These are phyloP conservation scores for Panaeolus cyanescens DNA, from an alignment of 768 basidiomycete genomes.

Conservation along the genomic window DNA sequence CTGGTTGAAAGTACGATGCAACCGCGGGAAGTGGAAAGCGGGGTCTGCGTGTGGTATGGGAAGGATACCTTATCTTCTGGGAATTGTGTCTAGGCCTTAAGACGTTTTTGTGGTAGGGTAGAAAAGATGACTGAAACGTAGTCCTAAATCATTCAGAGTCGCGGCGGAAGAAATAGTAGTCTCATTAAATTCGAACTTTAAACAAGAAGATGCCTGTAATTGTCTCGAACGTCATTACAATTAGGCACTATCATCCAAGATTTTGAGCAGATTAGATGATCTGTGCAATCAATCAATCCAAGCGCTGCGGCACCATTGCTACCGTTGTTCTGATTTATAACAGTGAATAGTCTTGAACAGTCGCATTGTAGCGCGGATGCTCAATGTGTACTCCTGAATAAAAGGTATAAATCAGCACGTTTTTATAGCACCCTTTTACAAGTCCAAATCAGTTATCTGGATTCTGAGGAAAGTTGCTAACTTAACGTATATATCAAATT, in stretches of 20 bases:
- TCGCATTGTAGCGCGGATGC: no score
- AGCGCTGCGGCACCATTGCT: no score
- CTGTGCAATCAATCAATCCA: no score
- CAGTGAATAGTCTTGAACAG: no score
- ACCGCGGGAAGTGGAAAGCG: background rate
- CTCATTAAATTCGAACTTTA: background rate
- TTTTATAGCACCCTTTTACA: no score
- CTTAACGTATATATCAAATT: no score
- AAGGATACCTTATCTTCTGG: background rate
- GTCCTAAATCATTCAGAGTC: no score
- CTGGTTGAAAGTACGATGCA: slow-evolving; percentile 48
- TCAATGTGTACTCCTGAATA: no score
- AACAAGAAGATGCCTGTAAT: background rate
- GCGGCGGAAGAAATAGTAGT: background rate
- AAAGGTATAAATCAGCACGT: no score
- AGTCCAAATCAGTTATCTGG: no score
- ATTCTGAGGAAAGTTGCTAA: no score
- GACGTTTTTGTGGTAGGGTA: background rate
- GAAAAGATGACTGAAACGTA: background rate
- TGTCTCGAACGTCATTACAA: background rate
- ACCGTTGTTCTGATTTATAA: background rate
- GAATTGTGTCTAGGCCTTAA: background rate
- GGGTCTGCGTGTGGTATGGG: background rate
- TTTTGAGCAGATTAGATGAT: background rate
- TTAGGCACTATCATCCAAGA: no score